These are phyloP conservation scores for Beta macrorhiza DNA, from an alignment of 179 eudicot genomes.

Conservation along the genomic window DNA sequence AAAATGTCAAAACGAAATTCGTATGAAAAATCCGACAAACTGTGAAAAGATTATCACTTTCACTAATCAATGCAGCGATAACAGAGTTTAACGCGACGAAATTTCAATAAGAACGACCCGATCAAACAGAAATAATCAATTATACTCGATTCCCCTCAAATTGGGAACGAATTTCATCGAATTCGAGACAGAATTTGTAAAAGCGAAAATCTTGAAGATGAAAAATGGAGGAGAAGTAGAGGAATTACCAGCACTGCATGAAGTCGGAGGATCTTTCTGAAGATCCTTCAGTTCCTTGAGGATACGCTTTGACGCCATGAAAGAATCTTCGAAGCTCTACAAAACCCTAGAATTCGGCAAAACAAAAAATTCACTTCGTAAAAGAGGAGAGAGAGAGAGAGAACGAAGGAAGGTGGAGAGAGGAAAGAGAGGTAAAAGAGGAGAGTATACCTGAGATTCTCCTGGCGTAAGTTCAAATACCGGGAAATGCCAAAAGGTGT, in stretches of 20 bases:
- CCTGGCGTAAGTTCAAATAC: neutral
- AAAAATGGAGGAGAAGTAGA: neutral
- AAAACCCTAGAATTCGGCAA: constrained; percentile 31
- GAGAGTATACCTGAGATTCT: neutral
- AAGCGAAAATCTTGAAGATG: neutral
- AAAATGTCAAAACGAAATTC: neutral
- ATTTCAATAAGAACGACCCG: neutral
- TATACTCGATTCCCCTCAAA: neutral
- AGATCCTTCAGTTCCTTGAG: constrained; percentile 47
- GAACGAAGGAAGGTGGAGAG: neutral
- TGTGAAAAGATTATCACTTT: neutral
- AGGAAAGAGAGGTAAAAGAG: neutral
- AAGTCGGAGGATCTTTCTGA: constrained; percentile 51
- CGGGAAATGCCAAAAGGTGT: neutral
- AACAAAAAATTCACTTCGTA: neutral
- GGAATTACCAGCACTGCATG: constrained; percentile 45
- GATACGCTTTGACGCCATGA: constrained; percentile 48
- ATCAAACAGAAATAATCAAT: constrained; percentile 3
- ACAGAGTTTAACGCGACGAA: neutral
- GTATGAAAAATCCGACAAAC: neutral
- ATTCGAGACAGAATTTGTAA: neutral
- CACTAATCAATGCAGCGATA: neutral
- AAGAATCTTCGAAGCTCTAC: constrained; percentile 22
- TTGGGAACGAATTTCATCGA: neutral
- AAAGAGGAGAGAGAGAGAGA: neutral